Evolutionary conservation across 345 rosid species (phyloP).

Genomic region (Salix udensis): DNA sequence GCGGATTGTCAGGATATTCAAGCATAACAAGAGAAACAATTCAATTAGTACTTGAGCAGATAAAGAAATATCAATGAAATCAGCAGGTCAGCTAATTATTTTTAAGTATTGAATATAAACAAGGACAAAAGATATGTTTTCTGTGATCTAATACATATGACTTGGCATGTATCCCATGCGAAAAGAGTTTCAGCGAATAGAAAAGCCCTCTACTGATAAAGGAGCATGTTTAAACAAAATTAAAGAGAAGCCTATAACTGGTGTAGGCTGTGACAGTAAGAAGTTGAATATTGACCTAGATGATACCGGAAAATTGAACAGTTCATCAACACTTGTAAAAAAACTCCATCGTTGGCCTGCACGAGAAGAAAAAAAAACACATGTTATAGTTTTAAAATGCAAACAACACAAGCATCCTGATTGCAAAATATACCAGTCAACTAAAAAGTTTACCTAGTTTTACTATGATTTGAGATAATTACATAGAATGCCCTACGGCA

Average conservation of each 20-base stretch:
- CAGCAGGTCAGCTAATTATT: not conserved
- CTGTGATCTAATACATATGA: no score
- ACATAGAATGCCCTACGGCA: not conserved
- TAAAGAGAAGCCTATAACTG: not conserved
- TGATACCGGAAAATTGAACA: not conserved
- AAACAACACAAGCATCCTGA: not conserved
- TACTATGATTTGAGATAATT: not conserved
- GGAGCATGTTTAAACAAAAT: not conserved
- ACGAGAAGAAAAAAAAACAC: not conserved
- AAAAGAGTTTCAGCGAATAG: not conserved
- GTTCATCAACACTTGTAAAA: not conserved
- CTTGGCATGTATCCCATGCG: not conserved
- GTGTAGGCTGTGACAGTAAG: not conserved
- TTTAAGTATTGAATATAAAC: not conserved
- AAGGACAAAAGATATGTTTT: not conserved
- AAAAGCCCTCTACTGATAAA: not conserved
- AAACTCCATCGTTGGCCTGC: not conserved
- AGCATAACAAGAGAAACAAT: not conserved
- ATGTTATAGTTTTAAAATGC: not conserved
- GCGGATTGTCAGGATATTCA: not conserved
- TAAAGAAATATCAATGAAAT: not conserved
- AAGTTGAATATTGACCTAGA: not conserved
- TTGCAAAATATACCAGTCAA: not conserved
- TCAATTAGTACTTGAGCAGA: not conserved
- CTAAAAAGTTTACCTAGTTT: not conserved